Conservation (phyloP, 2,329 filamentous ascomycete species). For the Teratosphaeria destructans region DNA sequence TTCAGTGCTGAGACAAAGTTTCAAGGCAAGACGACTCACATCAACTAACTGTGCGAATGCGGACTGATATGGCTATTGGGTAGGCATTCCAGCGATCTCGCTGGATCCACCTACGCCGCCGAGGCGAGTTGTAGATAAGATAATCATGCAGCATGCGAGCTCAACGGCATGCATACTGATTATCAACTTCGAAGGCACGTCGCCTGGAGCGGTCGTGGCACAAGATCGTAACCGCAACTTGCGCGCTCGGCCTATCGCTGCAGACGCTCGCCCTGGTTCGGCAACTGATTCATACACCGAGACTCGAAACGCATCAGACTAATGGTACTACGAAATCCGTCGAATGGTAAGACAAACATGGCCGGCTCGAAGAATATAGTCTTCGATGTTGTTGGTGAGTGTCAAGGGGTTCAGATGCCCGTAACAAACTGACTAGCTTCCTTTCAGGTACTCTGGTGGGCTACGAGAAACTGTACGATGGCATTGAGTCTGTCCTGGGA, state of each 20-base stretch:
- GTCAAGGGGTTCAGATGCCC: not conserved
- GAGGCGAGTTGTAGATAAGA: not conserved
- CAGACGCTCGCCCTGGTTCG: not conserved
- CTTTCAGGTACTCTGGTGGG: slow-evolving; percentile 30
- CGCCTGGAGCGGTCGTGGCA: too few species aligned
- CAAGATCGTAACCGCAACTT: not conserved
- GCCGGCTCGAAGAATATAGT: slow-evolving; percentile 15
- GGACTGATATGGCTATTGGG: not conserved
- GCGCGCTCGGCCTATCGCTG: not conserved
- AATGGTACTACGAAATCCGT: not conserved
- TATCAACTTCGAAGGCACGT: not conserved
- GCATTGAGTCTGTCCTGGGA: slow-evolving; percentile 33
- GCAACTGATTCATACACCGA: not conserved
- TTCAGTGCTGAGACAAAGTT: not conserved
- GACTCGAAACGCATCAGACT: not conserved
- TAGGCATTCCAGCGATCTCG: not conserved
- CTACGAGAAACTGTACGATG: slow-evolving; percentile 34
- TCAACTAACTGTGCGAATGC: not conserved
- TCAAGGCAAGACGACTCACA: not conserved
- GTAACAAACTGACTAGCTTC: not conserved
- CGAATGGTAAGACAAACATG: not conserved
- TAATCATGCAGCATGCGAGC: not conserved
- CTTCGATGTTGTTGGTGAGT: slow-evolving; percentile 35
- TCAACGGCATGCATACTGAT: not conserved
- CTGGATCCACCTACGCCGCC: not conserved